A percentile compares a stretch with the other conserved stretches of the same genome.
Conservation (phyloP, 768 basidiomycete species). For the Neoboletus subvelutipes region DNA sequence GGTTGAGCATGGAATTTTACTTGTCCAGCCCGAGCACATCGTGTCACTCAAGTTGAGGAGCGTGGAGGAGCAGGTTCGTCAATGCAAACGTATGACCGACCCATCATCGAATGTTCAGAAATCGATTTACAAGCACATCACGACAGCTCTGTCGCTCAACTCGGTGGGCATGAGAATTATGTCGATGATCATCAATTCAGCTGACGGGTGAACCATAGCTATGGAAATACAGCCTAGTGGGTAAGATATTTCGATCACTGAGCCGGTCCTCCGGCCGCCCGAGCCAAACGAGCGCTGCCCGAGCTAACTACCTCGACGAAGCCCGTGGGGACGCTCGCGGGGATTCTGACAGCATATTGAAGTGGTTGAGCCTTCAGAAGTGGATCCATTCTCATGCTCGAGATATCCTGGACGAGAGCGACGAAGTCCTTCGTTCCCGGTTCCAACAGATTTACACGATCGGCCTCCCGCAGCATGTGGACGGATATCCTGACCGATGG, state of each 20-base stretch:
- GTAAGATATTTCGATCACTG: background rate
- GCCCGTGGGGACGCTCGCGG: background rate
- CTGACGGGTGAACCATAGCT: background rate
- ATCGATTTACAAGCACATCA: background rate
- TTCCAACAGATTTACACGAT: too few relatives aligned
- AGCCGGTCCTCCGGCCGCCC: too few relatives aligned
- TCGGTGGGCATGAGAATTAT: background rate
- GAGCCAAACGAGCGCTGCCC: too few relatives aligned
- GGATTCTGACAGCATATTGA: background rate
- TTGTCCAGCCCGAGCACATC: conserved; percentile 51
- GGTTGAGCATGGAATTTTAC: conserved; percentile 37
- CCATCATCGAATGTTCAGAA: conserved; percentile 12
- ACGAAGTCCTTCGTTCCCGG: too few relatives aligned
- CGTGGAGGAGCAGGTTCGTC: conserved; percentile 32
- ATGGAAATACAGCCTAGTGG: background rate
- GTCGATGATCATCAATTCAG: too few relatives aligned
- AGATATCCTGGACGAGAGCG: too few relatives aligned
- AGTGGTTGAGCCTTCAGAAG: conserved; percentile 7
- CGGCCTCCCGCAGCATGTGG: too few relatives aligned
- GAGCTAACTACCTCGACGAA: background rate
- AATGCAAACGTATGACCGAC: background rate
- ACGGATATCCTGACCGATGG: conserved; percentile 19
- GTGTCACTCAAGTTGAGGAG: conserved; percentile 47
- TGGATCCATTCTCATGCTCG: too few relatives aligned
- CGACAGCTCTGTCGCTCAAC: background rate